phyloP scores from a whole-genome alignment of 306 rosid species.

The Spatholobus suberectus region DNA sequence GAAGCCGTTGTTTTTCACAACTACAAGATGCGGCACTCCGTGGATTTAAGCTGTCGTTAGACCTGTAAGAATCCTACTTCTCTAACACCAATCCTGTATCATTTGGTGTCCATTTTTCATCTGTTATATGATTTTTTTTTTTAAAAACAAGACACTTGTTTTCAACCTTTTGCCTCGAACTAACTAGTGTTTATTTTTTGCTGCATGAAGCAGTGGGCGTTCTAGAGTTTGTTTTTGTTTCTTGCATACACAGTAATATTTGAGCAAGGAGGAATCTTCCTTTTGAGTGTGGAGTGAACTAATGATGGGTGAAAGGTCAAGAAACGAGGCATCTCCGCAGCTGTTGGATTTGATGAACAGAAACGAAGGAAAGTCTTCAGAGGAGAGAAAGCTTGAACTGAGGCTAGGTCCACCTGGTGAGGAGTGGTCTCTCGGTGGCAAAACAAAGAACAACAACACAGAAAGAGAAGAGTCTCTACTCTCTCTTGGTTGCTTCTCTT shows the following conservation, averaged over 20 bases:
- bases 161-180: background rate
- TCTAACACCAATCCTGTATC: background rate
- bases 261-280: background rate
- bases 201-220: slow-evolving; percentile 34
- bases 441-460: slow-evolving; percentile 26
- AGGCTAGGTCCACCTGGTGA: slow-evolving; percentile 92
- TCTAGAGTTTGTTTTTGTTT: background rate
- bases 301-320: slow-evolving; percentile 63
- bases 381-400: slow-evolving; percentile 83
- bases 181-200: slow-evolving; percentile 20
- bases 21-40: slow-evolving; percentile 36
- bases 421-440: slow-evolving; percentile 53
- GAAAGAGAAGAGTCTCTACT: slow-evolving; percentile 56
- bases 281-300: background rate
- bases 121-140: background rate
- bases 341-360: slow-evolving; percentile 74
- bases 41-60: slow-evolving; percentile 49
- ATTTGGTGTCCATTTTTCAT: background rate
- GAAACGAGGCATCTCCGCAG: slow-evolving; percentile 63
- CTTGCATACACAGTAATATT: background rate
- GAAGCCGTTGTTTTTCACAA: slow-evolving; percentile 8
- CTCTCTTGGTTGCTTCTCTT: slow-evolving; percentile 59
- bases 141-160: background rate
- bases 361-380: slow-evolving; percentile 54
- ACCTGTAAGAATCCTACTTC: background rate